Conservation (phyloP, 495 filamentous ascomycete genomes). For the Trypethelium eluteriae region DNA sequence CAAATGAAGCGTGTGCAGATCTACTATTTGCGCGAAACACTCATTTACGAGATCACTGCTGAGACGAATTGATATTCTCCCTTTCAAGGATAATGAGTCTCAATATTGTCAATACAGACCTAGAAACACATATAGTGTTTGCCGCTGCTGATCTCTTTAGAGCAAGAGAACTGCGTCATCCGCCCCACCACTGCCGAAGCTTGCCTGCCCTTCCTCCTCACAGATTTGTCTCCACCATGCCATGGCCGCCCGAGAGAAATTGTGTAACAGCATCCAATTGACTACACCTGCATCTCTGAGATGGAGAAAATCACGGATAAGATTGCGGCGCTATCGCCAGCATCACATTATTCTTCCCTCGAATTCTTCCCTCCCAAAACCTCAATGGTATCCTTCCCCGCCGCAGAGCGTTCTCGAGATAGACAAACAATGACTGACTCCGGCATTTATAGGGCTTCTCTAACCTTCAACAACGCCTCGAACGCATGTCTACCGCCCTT, state of each 20-base stretch:
- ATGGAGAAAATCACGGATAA: slow-evolving; percentile 97
- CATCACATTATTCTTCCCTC: slow-evolving; percentile 83
- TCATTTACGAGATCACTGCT: too few species aligned
- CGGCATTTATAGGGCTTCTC: slow-evolving; percentile 57
- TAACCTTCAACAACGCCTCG: slow-evolving; percentile 84
- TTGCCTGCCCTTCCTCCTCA: neutral
- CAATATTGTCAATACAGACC: too few species aligned
- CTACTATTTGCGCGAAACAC: too few species aligned
- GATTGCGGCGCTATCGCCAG: slow-evolving; percentile 78
- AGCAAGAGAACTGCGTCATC: neutral
- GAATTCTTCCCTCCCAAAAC: slow-evolving; percentile 99
- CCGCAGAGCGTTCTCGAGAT: slow-evolving; percentile 12
- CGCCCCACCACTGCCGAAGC: neutral
- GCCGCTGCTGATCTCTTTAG: too few species aligned
- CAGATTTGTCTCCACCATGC: neutral
- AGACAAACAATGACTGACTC: slow-evolving; percentile 21
- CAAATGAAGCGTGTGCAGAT: too few species aligned
- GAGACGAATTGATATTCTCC: too few species aligned
- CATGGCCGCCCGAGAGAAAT: neutral
- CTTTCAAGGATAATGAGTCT: too few species aligned
- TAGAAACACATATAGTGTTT: too few species aligned
- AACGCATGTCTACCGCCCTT: slow-evolving; percentile 87
- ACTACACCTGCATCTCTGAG: neutral
- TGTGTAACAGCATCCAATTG: neutral
- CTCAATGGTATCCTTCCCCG: slow-evolving; percentile 52